These are phyloP conservation scores for Onygenales sp. DNA, from an alignment of 2,329 filamentous ascomycete species.

Conservation along the genomic window DNA sequence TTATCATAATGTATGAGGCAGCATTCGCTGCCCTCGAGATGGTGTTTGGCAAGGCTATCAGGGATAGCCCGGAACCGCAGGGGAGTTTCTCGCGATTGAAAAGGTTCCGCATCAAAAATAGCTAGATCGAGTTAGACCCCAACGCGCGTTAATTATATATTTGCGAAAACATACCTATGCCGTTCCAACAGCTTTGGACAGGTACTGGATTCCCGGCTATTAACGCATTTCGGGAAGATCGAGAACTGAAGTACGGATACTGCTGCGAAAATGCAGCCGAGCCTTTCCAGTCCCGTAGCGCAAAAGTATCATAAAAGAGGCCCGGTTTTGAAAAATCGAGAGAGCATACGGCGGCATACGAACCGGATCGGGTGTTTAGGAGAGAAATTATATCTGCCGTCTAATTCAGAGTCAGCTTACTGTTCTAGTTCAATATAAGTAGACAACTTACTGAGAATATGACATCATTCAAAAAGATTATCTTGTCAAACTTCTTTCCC, in stretches of 20 bases:
- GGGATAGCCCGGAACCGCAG: constrained; percentile 56
- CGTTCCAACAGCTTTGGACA: constrained; percentile 13
- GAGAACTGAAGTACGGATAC: constrained; percentile 47
- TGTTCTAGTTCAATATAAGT: not conserved
- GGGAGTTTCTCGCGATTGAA: constrained; percentile 15
- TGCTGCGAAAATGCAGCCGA: constrained; percentile 54
- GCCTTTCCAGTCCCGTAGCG: constrained; percentile 57
- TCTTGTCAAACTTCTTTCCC: constrained; percentile 47
- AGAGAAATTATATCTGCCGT: constrained; percentile 46
- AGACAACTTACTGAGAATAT: constrained; percentile 28
- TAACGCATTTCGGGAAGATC: constrained; percentile 9
- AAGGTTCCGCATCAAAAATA: constrained; percentile 13
- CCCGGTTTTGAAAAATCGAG: constrained; percentile 60
- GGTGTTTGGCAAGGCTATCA: constrained; percentile 46
- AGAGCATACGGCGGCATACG: constrained; percentile 60
- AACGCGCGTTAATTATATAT: constrained; percentile 23
- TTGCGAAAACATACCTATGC: constrained; percentile 5
- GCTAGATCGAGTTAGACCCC: constrained; percentile 2
- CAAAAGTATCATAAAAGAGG: constrained; percentile 65
- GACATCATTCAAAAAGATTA: constrained; percentile 48
- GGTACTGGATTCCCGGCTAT: constrained; percentile 6
- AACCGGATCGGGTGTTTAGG: constrained; percentile 47
- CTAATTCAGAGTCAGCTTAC: constrained; percentile 23
- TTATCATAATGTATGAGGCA: constrained; percentile 48
- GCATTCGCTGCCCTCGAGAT: constrained; percentile 67